A percentile compares a stretch with the other conserved stretches of the same genome.
Evolutionary conservation across 106 monocot genomes (phyloP).

Genomic region (Dendrobium catenatum): DNA sequence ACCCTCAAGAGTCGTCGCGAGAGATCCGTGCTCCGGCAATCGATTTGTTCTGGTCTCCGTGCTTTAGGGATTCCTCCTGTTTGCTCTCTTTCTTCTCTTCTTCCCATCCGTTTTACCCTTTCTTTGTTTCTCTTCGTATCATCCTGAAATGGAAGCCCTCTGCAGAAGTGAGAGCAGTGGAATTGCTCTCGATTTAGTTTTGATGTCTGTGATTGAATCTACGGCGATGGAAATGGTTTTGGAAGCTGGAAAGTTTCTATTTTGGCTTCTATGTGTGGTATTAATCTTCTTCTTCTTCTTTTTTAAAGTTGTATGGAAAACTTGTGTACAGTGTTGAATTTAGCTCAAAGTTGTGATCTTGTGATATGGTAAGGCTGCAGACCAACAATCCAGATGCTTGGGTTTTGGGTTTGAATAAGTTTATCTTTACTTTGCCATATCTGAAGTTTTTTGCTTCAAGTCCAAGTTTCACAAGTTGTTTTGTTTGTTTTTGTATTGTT

Average conservation of each 20-base stretch:
- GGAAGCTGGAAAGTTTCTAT: slow-evolving; percentile 1
- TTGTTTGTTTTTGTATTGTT: background rate
- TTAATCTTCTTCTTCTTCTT: background rate
- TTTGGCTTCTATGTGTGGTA: slow-evolving; percentile 10
- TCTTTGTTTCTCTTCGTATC: background rate
- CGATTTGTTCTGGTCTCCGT: background rate
- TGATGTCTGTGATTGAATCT: background rate
- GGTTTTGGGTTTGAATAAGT: background rate
- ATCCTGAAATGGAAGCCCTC: background rate
- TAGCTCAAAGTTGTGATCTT: slow-evolving; percentile 1
- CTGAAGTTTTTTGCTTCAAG: background rate
- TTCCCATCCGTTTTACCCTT: background rate
- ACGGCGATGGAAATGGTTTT: background rate
- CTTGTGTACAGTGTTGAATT: background rate
- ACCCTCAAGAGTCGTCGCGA: background rate
- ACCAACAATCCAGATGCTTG: background rate
- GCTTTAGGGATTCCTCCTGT: background rate
- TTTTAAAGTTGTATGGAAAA: background rate
- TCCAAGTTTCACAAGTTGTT: background rate
- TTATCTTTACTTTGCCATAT: background rate
- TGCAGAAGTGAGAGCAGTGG: background rate
- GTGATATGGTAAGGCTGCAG: background rate
- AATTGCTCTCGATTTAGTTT: background rate
- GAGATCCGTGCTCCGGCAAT: background rate
- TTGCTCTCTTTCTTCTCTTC: background rate